Evolutionary conservation across 192 early-diverging fungal species (phyloP).

Genomic region (Polychytrium aggregatum): DNA sequence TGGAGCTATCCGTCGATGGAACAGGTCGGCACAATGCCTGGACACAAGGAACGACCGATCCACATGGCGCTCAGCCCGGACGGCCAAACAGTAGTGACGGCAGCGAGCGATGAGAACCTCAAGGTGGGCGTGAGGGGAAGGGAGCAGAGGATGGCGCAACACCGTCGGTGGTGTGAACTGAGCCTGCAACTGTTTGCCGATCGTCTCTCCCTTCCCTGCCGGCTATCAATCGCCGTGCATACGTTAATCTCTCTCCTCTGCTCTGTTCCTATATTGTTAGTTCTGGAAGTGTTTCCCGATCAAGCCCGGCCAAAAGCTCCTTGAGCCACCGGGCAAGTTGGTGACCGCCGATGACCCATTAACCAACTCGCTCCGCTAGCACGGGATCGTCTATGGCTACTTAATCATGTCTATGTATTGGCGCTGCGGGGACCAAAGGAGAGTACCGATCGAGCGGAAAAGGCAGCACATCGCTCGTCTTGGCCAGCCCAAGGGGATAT

Average conservation of each 20-base stretch:
- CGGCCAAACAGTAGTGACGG: conserved; percentile 27
- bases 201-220: too few species aligned
- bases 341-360: too few species aligned
- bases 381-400: too few species aligned
- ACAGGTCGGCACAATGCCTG: conserved; percentile 13
- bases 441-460: too few species aligned
- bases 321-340: neutral
- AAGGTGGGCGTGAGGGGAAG: conserved; percentile 15
- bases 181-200: neutral
- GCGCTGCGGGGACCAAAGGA: too few species aligned
- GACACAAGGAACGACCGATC: conserved; percentile 24
- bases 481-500: too few species aligned
- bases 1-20: conserved; percentile 24
- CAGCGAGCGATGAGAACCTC: conserved; percentile 28
- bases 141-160: neutral
- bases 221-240: neutral
- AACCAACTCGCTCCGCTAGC: too few species aligned
- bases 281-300: conserved; percentile 25
- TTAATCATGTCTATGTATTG: too few species aligned
- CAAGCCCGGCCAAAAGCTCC: conserved; percentile 4
- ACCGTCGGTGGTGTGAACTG: neutral
- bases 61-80: conserved; percentile 25
- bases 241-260: too few species aligned
- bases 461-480: too few species aligned
- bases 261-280: too few species aligned